phyloP scores from a whole-genome alignment of 2,329 filamentous ascomycete species.

The Bisporella sp. region DNA sequence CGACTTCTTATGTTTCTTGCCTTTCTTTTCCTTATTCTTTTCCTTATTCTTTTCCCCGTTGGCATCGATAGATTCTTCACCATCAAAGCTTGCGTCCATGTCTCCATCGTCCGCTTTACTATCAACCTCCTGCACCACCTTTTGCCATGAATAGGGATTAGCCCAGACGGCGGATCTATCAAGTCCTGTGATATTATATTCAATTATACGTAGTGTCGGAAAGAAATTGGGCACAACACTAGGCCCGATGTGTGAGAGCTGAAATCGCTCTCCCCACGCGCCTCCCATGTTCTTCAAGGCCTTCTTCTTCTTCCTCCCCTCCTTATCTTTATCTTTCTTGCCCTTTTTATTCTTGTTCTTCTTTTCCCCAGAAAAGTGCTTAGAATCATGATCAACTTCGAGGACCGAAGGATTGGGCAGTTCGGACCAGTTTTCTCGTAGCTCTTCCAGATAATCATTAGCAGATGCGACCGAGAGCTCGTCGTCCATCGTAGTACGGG shows the following conservation, averaged over 20 bases:
- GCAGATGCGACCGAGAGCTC: constrained; percentile 60
- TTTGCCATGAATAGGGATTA: background rate
- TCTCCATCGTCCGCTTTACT: constrained; percentile 13
- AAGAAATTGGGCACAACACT: constrained; percentile 93
- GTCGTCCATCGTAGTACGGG: constrained; percentile 38
- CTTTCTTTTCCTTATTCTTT: constrained; percentile 31
- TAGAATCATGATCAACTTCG: constrained; percentile 17
- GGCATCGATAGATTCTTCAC: constrained; percentile 10
- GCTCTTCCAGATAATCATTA: constrained; percentile 71
- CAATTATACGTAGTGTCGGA: constrained; percentile 80
- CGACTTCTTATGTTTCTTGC: constrained; percentile 37
- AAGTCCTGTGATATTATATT: constrained; percentile 72
- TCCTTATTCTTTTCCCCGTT: constrained; percentile 28
- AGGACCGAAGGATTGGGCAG: constrained; percentile 46
- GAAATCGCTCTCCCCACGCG: constrained; percentile 76
- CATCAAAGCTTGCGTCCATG: background rate
- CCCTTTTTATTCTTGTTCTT: constrained; percentile 46
- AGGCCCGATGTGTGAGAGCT: constrained; percentile 71
- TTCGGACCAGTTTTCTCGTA: constrained; percentile 71
- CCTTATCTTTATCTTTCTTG: constrained; percentile 42
- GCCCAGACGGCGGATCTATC: constrained; percentile 19
- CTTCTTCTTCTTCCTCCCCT: constrained; percentile 45
- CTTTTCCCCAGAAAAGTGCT: constrained; percentile 25
- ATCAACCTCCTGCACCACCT: constrained; percentile 7
- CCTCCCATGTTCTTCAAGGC: constrained; percentile 67